phyloP scores from a whole-genome alignment of 1,284 basidiomycete species.

The Ustilago vetiveriae region DNA sequence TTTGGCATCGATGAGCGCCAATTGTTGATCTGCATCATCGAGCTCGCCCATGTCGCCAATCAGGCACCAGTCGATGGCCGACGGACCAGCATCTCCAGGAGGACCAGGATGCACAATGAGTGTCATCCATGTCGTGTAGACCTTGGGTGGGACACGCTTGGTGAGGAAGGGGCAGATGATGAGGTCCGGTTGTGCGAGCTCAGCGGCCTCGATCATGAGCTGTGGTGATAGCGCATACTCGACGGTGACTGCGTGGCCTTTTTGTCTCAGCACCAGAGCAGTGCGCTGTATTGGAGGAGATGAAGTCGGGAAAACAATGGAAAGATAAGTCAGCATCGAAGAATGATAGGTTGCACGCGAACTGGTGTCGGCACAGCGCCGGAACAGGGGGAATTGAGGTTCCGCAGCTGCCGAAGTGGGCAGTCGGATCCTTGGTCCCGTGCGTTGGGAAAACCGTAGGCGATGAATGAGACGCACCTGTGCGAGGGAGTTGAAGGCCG shows the following conservation, averaged over 20 bases:
- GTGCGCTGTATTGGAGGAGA: constrained; percentile 25
- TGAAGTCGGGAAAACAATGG: neutral
- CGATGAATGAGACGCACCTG: constrained; percentile 19
- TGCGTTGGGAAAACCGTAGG: too few relatives aligned
- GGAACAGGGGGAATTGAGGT: too few relatives aligned
- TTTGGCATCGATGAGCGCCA: constrained; percentile 60
- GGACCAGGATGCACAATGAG: constrained; percentile 70
- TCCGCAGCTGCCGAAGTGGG: too few relatives aligned
- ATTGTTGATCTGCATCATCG: constrained; percentile 60
- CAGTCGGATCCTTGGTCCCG: too few relatives aligned
- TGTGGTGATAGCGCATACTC: constrained; percentile 68
- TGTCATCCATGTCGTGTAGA: constrained; percentile 69
- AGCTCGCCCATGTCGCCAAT: constrained; percentile 68
- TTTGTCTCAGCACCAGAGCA: constrained; percentile 65
- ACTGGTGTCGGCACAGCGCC: too few relatives aligned
- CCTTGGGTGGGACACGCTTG: constrained; percentile 68
- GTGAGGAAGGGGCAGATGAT: constrained; percentile 70
- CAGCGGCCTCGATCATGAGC: constrained; percentile 68
- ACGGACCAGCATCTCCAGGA: constrained; percentile 70
- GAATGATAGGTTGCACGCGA: too few relatives aligned
- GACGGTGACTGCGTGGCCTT: constrained; percentile 67
- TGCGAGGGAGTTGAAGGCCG: constrained; percentile 68
- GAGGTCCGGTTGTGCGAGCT: constrained; percentile 67
- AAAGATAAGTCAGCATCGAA: neutral
- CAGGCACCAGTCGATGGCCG: constrained; percentile 70